Evolutionary conservation across 169 alveolate species (phyloP).

Genomic region (Eimeria tenella): DNA sequence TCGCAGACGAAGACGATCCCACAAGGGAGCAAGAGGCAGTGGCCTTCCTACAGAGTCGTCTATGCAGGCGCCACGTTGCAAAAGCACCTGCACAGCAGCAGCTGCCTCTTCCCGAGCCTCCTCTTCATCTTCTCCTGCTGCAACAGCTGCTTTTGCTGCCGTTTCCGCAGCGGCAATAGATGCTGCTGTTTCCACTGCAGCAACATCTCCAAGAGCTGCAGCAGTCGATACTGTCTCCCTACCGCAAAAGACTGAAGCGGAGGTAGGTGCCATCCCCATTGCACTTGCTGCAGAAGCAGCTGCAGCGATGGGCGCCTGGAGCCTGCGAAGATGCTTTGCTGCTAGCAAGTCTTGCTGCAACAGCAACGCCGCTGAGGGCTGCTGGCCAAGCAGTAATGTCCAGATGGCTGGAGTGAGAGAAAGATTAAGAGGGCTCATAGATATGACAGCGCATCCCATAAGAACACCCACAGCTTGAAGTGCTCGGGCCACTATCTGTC

Average conservation of each 20-base stretch:
- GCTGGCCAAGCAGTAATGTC: constrained; percentile 47
- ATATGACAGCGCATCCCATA: constrained; percentile 61
- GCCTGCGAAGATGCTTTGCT: constrained; percentile 60
- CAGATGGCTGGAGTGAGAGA: constrained; percentile 68
- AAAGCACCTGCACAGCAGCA: constrained; percentile 43
- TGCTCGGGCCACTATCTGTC: constrained; percentile 9
- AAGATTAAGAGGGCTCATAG: constrained; percentile 67
- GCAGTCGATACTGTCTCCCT: not conserved
- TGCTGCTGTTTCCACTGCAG: not conserved
- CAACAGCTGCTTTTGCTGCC: not conserved
- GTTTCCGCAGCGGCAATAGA: not conserved
- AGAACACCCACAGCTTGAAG: constrained; percentile 30
- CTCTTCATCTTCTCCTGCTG: constrained; percentile 50
- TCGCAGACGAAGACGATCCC: constrained; percentile 16
- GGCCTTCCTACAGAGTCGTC: constrained; percentile 38
- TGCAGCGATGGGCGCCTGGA: constrained; percentile 29
- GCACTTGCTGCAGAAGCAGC: not conserved
- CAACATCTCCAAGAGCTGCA: not conserved
- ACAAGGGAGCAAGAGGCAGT: not conserved
- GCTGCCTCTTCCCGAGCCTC: constrained; percentile 54
- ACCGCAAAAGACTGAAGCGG: not conserved
- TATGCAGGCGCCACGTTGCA: constrained; percentile 26
- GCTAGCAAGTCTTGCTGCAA: constrained; percentile 58
- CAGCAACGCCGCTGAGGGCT: constrained; percentile 23
- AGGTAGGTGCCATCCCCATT: not conserved